Conservation (phyloP, 2,329 filamentous ascomycete species). For the Hymenoscyphus salicellus region DNA sequence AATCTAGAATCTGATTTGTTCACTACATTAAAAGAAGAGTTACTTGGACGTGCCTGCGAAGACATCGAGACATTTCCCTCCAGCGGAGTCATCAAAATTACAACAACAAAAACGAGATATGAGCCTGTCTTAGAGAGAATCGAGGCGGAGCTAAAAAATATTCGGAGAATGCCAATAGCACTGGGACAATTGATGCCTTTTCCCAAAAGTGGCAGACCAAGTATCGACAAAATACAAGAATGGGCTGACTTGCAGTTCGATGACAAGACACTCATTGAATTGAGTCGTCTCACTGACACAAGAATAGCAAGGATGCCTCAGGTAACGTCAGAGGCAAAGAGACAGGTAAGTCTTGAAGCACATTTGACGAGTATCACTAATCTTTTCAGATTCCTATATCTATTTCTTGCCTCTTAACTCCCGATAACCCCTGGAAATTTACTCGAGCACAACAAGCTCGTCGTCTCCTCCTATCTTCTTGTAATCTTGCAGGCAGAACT, state of each 20-base stretch:
- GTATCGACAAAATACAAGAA: not conserved
- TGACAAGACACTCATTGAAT: slow-evolving; percentile 19
- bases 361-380: slow-evolving; percentile 8
- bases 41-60: slow-evolving; percentile 20
- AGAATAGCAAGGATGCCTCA: slow-evolving; percentile 18
- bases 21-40: slow-evolving; percentile 21
- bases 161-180: slow-evolving; percentile 20
- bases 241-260: slow-evolving; percentile 15
- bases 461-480: slow-evolving; percentile 29
- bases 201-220: not conserved
- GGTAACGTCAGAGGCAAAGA: not conserved
- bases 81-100: slow-evolving; percentile 31
- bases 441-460: slow-evolving; percentile 24
- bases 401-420: slow-evolving; percentile 15
- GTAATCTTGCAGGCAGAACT: slow-evolving; percentile 17
- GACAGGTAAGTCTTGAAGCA: not conserved
- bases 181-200: slow-evolving; percentile 22
- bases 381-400: slow-evolving; percentile 5
- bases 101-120: slow-evolving; percentile 26
- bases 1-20: slow-evolving; percentile 23
- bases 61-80: slow-evolving; percentile 31
- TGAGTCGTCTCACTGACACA: slow-evolving; percentile 31
- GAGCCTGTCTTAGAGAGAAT: slow-evolving; percentile 26
- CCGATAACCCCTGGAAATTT: slow-evolving; percentile 10
- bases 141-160: slow-evolving; percentile 21